Percentiles rank a stretch among this genome's conserved stretches.
Conservation (phyloP, 2,329 filamentous ascomycete genomes). For the Sporothrix phasma region DNA sequence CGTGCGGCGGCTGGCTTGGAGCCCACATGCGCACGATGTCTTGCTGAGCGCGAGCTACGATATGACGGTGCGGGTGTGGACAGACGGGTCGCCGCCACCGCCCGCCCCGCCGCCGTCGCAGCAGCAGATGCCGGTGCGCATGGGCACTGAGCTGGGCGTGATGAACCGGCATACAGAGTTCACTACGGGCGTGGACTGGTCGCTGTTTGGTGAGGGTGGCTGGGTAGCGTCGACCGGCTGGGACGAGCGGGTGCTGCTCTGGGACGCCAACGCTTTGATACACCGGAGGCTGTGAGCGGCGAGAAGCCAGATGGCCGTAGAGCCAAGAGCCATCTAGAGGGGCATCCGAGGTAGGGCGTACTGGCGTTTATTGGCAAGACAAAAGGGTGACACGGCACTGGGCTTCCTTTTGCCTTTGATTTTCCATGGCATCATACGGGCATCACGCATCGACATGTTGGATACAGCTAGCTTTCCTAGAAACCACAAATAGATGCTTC, state of each 20-base stretch:
- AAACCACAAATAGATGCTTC: background rate
- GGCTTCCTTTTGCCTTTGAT: background rate
- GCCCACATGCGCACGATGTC: conserved; percentile 82
- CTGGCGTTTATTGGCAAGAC: background rate
- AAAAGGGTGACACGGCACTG: background rate
- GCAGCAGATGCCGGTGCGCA: conserved; percentile 27
- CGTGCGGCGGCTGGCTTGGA: conserved; percentile 78
- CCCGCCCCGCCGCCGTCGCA: conserved; percentile 20
- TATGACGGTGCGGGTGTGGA: conserved; percentile 95
- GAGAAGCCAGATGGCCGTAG: background rate
- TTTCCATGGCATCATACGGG: background rate
- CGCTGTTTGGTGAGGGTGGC: conserved; percentile 85
- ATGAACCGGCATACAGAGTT: conserved; percentile 97
- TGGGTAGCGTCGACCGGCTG: conserved; percentile 93
- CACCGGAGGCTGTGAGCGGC: conserved; percentile 15
- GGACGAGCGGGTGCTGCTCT: conserved; percentile 85
- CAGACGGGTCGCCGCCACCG: conserved; percentile 48
- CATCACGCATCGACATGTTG: background rate
- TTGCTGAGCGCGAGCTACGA: conserved; percentile 88
- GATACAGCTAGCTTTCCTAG: background rate
- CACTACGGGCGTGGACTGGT: conserved; percentile 94
- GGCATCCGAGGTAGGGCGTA: background rate
- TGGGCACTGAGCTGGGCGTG: conserved; percentile 65
- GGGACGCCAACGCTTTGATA: conserved; percentile 62
- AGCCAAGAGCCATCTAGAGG: background rate